Percentiles rank a stretch among this genome's conserved stretches.
Evolutionary conservation across 495 filamentous ascomycete species (phyloP).

Genomic region (Tuber magnatum): DNA sequence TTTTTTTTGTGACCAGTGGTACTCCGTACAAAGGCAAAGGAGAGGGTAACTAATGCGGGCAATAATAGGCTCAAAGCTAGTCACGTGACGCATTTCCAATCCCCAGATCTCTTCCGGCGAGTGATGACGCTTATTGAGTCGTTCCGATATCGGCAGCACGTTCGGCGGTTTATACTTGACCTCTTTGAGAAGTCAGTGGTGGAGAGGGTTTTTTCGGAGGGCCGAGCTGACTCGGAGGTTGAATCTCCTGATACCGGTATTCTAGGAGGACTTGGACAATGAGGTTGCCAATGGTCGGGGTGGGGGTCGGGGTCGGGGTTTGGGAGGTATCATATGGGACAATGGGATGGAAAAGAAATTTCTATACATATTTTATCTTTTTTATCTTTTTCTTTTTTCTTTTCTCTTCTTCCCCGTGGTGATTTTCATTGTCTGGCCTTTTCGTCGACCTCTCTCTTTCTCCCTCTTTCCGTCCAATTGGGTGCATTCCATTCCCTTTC

Average conservation of each 20-base stretch:
- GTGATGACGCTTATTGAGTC: conserved; percentile 78
- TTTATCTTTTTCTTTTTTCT: neutral
- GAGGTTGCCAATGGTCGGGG: neutral
- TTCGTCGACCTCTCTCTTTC: neutral
- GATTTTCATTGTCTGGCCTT: neutral
- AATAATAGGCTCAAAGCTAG: conserved; percentile 56
- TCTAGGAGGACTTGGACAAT: conserved; percentile 7
- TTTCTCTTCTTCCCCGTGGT: neutral
- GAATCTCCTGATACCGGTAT: conserved; percentile 28
- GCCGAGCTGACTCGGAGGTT: conserved; percentile 21
- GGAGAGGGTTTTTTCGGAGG: conserved; percentile 59
- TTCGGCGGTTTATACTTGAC: conserved; percentile 81
- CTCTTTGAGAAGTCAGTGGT: conserved; percentile 87
- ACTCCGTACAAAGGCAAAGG: neutral
- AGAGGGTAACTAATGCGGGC: conserved; percentile 20
- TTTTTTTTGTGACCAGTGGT: conserved; percentile 3
- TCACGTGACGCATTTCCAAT: conserved; percentile 62
- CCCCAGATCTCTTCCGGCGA: conserved; percentile 69
- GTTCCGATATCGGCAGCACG: conserved; percentile 77
- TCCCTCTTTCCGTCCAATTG: neutral
- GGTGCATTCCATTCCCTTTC: neutral
- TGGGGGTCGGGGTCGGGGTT: neutral
- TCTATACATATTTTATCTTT: neutral
- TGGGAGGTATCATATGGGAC: neutral
- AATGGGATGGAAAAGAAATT: conserved; percentile 9